These are phyloP conservation scores for Aspergillus terreus DNA, from an alignment of 2,329 filamentous ascomycete genomes.

Conservation along the genomic window DNA sequence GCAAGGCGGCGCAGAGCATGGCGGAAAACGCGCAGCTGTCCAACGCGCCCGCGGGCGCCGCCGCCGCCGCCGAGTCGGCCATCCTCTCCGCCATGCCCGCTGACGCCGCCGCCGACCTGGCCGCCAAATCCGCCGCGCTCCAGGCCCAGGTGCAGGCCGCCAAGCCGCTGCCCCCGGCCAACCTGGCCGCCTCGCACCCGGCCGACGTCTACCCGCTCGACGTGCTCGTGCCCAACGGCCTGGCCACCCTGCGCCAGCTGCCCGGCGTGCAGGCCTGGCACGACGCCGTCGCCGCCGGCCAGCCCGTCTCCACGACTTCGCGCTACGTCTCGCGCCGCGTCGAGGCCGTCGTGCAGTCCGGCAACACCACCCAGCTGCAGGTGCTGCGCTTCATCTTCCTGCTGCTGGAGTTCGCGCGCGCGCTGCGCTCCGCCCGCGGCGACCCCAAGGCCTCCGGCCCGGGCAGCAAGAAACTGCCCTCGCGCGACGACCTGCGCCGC, in stretches of 20 bases:
- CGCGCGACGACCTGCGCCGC: conserved; percentile 37
- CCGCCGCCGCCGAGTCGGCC: conserved; percentile 40
- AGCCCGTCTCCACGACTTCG: conserved; percentile 36
- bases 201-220: conserved; percentile 45
- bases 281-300: conserved; percentile 32
- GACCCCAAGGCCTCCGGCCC: conserved; percentile 23
- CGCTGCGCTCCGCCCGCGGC: conserved; percentile 27
- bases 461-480: conserved; percentile 39
- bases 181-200: conserved; percentile 42
- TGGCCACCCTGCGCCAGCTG: conserved; percentile 39
- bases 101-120: conserved; percentile 27
- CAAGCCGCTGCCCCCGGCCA: conserved; percentile 44
- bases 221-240: conserved; percentile 39
- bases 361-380: conserved; percentile 40
- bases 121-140: conserved; percentile 30
- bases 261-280: conserved; percentile 43
- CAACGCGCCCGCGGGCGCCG: conserved; percentile 32
- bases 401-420: conserved; percentile 40
- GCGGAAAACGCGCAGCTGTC: conserved; percentile 48
- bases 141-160: conserved; percentile 43
- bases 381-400: conserved; percentile 44
- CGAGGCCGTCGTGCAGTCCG: conserved; percentile 34
- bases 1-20: conserved; percentile 45
- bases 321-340: conserved; percentile 45
- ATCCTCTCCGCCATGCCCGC: conserved; percentile 41